Evolutionary conservation across 2,329 filamentous ascomycete genomes (phyloP).

Genomic region (Tolypocladium endophyticum): DNA sequence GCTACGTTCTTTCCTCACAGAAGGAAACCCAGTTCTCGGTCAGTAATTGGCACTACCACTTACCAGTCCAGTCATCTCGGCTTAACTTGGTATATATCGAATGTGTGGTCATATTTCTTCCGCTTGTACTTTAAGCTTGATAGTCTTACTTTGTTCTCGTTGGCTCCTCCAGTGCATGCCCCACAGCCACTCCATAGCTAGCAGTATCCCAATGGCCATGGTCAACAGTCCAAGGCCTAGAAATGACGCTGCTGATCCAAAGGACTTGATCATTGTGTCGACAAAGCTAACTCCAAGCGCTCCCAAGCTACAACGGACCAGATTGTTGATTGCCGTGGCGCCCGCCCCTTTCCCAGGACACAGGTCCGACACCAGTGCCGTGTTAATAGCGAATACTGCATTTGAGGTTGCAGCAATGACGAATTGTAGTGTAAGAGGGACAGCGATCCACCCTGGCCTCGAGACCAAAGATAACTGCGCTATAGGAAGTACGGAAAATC

Average conservation of each 20-base stretch:
- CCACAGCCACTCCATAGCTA: constrained; percentile 1
- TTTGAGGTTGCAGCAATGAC: constrained; percentile 24
- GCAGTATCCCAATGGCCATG: background rate
- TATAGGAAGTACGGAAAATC: constrained; percentile 5
- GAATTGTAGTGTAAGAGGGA: constrained; percentile 14
- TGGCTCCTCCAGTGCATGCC: constrained; percentile 2
- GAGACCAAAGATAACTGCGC: background rate
- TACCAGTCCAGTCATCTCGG: no score
- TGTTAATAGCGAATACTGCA: constrained; percentile 24
- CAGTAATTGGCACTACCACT: no score
- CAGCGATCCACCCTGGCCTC: constrained; percentile 2
- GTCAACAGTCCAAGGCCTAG: constrained; percentile 1
- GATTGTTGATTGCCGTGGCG: constrained; percentile 22
- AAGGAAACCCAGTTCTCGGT: no score
- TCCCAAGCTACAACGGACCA: constrained; percentile 17
- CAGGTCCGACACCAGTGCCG: constrained; percentile 20
- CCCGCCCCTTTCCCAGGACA: constrained; percentile 19
- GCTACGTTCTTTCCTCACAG: no score
- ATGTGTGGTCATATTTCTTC: no score
- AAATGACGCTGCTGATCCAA: constrained; percentile 1
- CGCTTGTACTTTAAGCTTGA: background rate
- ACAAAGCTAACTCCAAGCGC: constrained; percentile 14
- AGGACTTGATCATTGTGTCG: constrained; percentile 4
- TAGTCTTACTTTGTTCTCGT: background rate
- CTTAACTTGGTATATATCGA: no score